Evolutionary conservation across 129 eudicot genomes (phyloP).

Genomic region (Pittosporum tobira): DNA sequence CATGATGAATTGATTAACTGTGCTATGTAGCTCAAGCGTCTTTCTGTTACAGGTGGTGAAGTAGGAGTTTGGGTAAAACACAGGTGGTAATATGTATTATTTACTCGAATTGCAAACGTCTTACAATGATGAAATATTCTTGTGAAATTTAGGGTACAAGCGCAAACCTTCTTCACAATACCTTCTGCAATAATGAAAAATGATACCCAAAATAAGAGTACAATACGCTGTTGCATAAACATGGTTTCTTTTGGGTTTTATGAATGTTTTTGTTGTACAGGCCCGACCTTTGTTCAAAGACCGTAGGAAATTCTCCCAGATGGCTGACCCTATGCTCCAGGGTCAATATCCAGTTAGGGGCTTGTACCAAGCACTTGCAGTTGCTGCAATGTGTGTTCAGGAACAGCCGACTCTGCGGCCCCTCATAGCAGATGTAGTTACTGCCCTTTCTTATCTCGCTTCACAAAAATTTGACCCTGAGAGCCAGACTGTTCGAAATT

Average conservation of each 20-base stretch:
- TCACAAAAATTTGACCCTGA: slow-evolving; percentile 72
- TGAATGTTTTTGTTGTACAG: slow-evolving; percentile 18
- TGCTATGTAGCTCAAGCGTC: too few relatives aligned
- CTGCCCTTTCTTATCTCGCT: slow-evolving; percentile 86
- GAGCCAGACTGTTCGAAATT: slow-evolving; percentile 26
- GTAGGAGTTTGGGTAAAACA: too few relatives aligned
- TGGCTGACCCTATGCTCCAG: slow-evolving; percentile 78
- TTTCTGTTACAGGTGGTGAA: too few relatives aligned
- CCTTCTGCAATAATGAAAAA: not conserved
- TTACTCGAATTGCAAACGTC: too few relatives aligned
- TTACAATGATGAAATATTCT: too few relatives aligned
- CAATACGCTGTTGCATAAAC: not conserved
- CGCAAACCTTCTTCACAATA: too few relatives aligned
- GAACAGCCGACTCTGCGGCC: slow-evolving; percentile 90
- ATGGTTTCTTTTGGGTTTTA: not conserved
- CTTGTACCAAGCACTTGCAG: slow-evolving; percentile 85
- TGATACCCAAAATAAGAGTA: not conserved
- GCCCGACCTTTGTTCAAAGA: slow-evolving; percentile 85
- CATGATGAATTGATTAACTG: too few relatives aligned
- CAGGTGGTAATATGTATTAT: too few relatives aligned
- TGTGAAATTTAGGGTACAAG: not conserved
- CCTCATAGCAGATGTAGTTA: slow-evolving; percentile 81
- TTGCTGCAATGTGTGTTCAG: slow-evolving; percentile 96
- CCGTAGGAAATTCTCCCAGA: slow-evolving; percentile 71
- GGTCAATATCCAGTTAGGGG: slow-evolving; percentile 82